These are phyloP conservation scores for Colletotrichum tabaci DNA, from an alignment of 2,329 filamentous ascomycete species.

Conservation along the genomic window DNA sequence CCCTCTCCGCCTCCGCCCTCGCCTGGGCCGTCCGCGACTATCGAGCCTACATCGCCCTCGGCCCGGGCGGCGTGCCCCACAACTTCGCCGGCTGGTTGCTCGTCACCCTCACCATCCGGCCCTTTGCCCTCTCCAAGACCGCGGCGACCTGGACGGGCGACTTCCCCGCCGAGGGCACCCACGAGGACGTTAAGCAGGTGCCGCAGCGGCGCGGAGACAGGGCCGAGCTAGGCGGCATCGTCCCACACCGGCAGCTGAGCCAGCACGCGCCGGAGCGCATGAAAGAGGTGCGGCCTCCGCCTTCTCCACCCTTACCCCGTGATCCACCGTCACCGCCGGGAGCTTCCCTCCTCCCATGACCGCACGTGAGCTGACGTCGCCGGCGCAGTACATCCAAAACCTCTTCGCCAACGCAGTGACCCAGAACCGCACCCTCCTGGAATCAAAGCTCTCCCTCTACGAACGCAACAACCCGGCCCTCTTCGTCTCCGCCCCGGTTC, in stretches of 20 bases:
- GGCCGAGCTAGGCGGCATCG: slow-evolving; percentile 31
- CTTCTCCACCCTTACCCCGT: not conserved
- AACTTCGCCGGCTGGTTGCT: slow-evolving; percentile 59
- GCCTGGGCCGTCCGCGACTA: slow-evolving; percentile 48
- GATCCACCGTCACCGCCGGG: too few species aligned
- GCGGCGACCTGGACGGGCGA: slow-evolving; percentile 28
- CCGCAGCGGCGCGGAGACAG: slow-evolving; percentile 5
- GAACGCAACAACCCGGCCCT: slow-evolving; percentile 52
- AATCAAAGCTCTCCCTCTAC: slow-evolving; percentile 47
- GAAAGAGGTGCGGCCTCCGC: slow-evolving; percentile 15
- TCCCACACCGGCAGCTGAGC: slow-evolving; percentile 36
- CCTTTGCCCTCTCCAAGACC: slow-evolving; percentile 28
- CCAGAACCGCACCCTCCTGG: slow-evolving; percentile 50
- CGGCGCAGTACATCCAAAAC: slow-evolving; percentile 17
- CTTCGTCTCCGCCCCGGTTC: slow-evolving; percentile 41
- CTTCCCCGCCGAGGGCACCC: slow-evolving; percentile 22
- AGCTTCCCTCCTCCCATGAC: not conserved
- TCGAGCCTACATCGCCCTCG: slow-evolving; percentile 57
- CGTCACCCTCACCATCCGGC: slow-evolving; percentile 34
- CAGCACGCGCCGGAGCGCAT: slow-evolving; percentile 38
- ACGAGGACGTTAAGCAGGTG: slow-evolving; percentile 16
- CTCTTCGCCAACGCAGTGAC: slow-evolving; percentile 41
- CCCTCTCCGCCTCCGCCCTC: slow-evolving; percentile 7
- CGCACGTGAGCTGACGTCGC: not conserved
- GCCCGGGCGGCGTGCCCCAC: slow-evolving; percentile 60